Evolutionary conservation across 257 asterid genomes (phyloP), one percentile per base, ranked within the genome.

Genomic region (Solanum lycopersicoides): DNA sequence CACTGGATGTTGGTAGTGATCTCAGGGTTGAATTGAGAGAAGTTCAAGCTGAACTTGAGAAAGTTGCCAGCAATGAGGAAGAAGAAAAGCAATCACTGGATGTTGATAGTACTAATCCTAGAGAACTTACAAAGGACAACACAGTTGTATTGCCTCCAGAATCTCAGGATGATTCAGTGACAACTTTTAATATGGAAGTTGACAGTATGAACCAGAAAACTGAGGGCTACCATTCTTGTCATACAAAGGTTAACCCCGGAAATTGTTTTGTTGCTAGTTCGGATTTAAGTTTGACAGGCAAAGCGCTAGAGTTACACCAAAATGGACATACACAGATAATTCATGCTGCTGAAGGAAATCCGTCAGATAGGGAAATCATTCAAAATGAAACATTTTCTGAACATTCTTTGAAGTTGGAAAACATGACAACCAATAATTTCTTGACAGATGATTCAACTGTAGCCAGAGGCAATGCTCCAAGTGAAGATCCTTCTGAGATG

Each of bases 321-420:
- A 93, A 95, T 74, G 98, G 97, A 82, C 93, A 94, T 80, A 93
- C 95, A 2, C 98, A 95, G 74, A 92, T 97, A 89, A 95, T 96
- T 87, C 96, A 88, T 76, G 97, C 95, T 12, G 93, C 92, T 44
- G 96, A 93, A 53, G 90, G 93, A 87, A 91, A 91, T 41, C 71
- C 59, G 72, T 47, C 82, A 79, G 90, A 89, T 44, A 88, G 65
- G 76, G 92, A 90, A 71, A 76, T 45, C 84, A 18, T 9, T 28
- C 66, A 87, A 76, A 34, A 30, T 82, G 89, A 79, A 87, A 86
- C 53, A 86, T 75, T 83, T 87, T 88, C 42, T 69, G 39, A 65
- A 86, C 86, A 12, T 63, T 68, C 83, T 59, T 77, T 75, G 30
- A 89, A 82, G 82, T 79, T 73, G 53, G 89, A 83, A 87, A 74